Percentiles rank a stretch among this genome's conserved stretches.
Evolutionary conservation across 441 rosid genomes (phyloP).

Genomic region (Gossypium schwendimanii): DNA sequence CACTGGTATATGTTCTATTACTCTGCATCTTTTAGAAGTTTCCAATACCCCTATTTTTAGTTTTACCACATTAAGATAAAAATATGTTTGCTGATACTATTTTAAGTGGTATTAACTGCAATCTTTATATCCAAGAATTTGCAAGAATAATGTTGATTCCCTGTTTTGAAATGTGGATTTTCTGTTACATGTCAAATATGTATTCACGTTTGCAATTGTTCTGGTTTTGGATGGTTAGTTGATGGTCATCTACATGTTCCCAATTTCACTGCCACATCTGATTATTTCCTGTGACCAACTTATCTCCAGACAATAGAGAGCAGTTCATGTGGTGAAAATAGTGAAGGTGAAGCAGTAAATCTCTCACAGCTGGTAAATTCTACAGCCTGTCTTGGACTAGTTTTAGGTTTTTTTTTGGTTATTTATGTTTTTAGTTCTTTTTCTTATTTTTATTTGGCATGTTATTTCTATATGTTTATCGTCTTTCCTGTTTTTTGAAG

Average conservation of each 20-base stretch:
- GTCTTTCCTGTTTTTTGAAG: neutral
- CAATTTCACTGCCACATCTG: slow-evolving; percentile 11
- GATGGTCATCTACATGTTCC: neutral
- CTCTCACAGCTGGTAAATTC: slow-evolving; percentile 91
- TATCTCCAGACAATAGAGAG: slow-evolving; percentile 81
- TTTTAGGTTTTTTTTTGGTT: slow-evolving; percentile 1
- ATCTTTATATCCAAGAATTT: neutral
- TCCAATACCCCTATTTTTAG: neutral
- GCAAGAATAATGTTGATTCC: neutral
- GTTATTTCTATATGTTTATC: neutral
- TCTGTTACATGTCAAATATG: slow-evolving; percentile 9
- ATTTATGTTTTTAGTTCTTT: slow-evolving; percentile 5
- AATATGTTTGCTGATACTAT: neutral
- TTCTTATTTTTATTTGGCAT: slow-evolving; percentile 2
- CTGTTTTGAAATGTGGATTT: slow-evolving; percentile 2
- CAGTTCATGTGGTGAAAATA: slow-evolving; percentile 72
- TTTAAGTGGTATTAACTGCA: slow-evolving; percentile 3
- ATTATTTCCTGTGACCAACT: slow-evolving; percentile 14
- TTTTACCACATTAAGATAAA: neutral
- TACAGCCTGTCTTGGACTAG: slow-evolving; percentile 17
- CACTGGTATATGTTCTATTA: slow-evolving; percentile 50
- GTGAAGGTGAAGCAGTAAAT: slow-evolving; percentile 83
- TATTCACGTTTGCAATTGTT: slow-evolving; percentile 1
- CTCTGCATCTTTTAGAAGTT: neutral
- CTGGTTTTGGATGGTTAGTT: slow-evolving; percentile 1